Base-by-base conservation (phyloP, 352 stramenopile genomes). In the Phytophthora citricola region DNA sequence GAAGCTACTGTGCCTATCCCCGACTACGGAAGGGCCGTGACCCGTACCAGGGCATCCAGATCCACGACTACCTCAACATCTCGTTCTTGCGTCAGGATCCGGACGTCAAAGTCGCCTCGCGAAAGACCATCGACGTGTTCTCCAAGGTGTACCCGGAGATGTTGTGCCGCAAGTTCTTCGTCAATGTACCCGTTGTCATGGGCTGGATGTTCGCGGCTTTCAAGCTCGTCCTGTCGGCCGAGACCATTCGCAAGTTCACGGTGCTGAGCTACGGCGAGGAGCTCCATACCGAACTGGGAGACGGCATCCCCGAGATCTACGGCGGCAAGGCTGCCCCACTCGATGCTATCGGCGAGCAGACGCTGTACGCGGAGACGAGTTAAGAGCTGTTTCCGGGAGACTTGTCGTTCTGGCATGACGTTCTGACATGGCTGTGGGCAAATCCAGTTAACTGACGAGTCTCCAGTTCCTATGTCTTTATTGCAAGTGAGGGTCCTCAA, bases 21-120 rank as follows among this genome's bases (percentile, higher is more conserved):
- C n/a, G 65, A 73, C 58, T 69, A 73, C 39, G 65, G 8, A 36
- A 73, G 39, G 58, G 58, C 14, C 65, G 11, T 17, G 65, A 73
- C 58, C 65, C 58, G 46, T 73, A 73, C 45, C 65, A 73, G 44
- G 65, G 65, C 22, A 60, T 73, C 32, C 65, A 73, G 26, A 34
- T 73, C 8, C 65, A 73, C 51, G 65, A 73, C 65, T 73, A 73
- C 51, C 65, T 73, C 50, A 73, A 73, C 51, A 69, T 69, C 24
- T 73, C 65, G 29, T 69, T 73, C 58, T 47, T 69, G 51, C 51
- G 65, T 11, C 65, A 73, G 46, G 65, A 73, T 34, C 65, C 65
- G 38, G 60, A 73, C 32, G 65, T 73, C 17, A 73, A 73, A 26
- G 51, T 52, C 17, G 65, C 65, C 5, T 73, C 65, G 45, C 45